Evolutionary conservation across 441 rosid genomes (phyloP).

Genomic region (Pelargonium myrrhifolium): DNA sequence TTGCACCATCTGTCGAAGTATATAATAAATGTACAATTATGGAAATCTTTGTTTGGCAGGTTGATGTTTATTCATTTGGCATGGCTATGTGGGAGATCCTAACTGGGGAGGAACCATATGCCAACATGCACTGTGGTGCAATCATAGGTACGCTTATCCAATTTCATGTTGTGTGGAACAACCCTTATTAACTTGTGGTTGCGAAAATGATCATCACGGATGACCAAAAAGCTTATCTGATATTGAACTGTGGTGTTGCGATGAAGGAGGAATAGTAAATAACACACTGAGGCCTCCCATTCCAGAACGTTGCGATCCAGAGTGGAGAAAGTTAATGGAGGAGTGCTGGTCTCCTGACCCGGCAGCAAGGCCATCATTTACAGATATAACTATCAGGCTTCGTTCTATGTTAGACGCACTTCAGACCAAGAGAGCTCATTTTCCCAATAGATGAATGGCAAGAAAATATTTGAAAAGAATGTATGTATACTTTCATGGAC

Average conservation of each 20-base stretch:
- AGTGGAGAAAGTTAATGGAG: slow-evolving; percentile 60
- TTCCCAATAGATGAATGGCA: neutral
- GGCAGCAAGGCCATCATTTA: slow-evolving; percentile 50
- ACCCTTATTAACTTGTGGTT: too few species aligned
- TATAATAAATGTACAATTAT: neutral
- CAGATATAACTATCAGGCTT: slow-evolving; percentile 36
- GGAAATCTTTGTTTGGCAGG: slow-evolving; percentile 24
- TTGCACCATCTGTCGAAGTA: neutral
- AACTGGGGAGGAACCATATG: slow-evolving; percentile 68
- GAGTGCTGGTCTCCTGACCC: slow-evolving; percentile 63
- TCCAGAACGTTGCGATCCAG: slow-evolving; percentile 45
- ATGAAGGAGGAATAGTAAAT: slow-evolving; percentile 59
- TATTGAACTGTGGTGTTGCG: neutral
- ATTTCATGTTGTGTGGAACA: too few species aligned
- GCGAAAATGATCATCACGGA: neutral
- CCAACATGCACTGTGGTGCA: slow-evolving; percentile 63
- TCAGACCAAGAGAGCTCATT: slow-evolving; percentile 16
- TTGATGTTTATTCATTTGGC: slow-evolving; percentile 64
- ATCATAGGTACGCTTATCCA: slow-evolving; percentile 36
- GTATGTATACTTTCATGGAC: too few species aligned
- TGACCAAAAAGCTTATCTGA: neutral
- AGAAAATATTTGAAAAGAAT: too few species aligned
- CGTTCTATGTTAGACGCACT: slow-evolving; percentile 40
- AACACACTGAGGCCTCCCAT: slow-evolving; percentile 52
- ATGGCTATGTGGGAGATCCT: slow-evolving; percentile 69